These are phyloP conservation scores for Colletotrichum agaves DNA, from an alignment of 2,329 filamentous ascomycete species.

Conservation along the genomic window DNA sequence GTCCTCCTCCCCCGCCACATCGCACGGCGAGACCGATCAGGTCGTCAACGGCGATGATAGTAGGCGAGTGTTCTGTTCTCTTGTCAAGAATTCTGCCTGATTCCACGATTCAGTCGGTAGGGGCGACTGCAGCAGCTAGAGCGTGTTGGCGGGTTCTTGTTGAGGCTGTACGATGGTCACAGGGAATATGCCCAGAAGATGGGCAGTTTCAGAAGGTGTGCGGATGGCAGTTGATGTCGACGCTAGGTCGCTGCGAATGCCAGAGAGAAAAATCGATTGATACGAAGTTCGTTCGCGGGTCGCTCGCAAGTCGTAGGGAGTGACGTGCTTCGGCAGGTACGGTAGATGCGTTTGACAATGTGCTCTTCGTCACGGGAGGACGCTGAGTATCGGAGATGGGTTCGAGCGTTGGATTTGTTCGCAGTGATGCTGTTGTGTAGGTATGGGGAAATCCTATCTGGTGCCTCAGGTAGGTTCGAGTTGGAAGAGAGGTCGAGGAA, in stretches of 20 bases:
- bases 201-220: constrained; percentile 15
- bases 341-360: too few species aligned
- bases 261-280: neutral
- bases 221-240: constrained; percentile 8
- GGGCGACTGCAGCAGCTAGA: constrained; percentile 31
- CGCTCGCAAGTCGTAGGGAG: neutral
- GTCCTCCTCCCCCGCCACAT: constrained; percentile 57
- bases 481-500: neutral
- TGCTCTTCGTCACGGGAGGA: too few species aligned
- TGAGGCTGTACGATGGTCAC: constrained; percentile 14
- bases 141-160: neutral
- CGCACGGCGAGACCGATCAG: constrained; percentile 49
- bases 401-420: neutral
- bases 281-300: constrained; percentile 3
- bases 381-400: neutral
- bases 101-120: constrained; percentile 31
- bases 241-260: neutral
- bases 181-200: constrained; percentile 14
- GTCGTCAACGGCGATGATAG: constrained; percentile 32
- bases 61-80: constrained; percentile 37
- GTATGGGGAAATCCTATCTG: neutral
- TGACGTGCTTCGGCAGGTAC: neutral
- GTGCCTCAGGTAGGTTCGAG: neutral
- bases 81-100: constrained; percentile 15
- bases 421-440: neutral